phyloP scores from a whole-genome alignment of 805 yeast genomes.

The Tetrapisispora arboricola region DNA sequence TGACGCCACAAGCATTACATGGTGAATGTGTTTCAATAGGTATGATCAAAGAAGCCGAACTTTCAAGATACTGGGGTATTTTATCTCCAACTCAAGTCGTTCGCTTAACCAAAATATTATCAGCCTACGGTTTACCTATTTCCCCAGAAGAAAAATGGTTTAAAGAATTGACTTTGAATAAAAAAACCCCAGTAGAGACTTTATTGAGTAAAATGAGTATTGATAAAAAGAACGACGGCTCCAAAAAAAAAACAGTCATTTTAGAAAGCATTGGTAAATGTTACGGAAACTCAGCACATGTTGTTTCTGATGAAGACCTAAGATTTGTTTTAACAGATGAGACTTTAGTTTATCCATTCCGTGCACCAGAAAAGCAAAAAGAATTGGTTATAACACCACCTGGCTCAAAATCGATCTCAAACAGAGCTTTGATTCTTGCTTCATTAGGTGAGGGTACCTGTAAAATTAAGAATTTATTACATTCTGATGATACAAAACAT shows the following conservation, averaged over 20 bases:
- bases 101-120: conserved; percentile 69
- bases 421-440: conserved; percentile 86
- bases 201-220: conserved; percentile 81
- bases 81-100: conserved; percentile 91
- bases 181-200: conserved; percentile 64
- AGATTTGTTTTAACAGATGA: conserved; percentile 79
- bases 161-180: conserved; percentile 55
- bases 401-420: conserved; percentile 94
- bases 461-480: conserved; percentile 72
- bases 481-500: conserved; percentile 92
- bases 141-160: conserved; percentile 64
- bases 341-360: conserved; percentile 53
- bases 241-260: conserved; percentile 77
- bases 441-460: conserved; percentile 85
- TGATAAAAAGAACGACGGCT: conserved; percentile 93
- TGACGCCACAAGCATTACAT: conserved; percentile 92
- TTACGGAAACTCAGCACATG: conserved; percentile 78
- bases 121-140: conserved; percentile 79
- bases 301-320: conserved; percentile 70
- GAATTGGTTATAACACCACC: conserved; percentile 62
- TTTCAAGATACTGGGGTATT: conserved; percentile 83
- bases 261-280: conserved; percentile 82
- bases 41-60: conserved; percentile 87
- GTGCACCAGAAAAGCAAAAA: conserved; percentile 21
- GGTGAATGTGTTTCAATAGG: conserved; percentile 99